phyloP scores from a whole-genome alignment of 805 yeast species.

The Metschnikowia proteae region DNA sequence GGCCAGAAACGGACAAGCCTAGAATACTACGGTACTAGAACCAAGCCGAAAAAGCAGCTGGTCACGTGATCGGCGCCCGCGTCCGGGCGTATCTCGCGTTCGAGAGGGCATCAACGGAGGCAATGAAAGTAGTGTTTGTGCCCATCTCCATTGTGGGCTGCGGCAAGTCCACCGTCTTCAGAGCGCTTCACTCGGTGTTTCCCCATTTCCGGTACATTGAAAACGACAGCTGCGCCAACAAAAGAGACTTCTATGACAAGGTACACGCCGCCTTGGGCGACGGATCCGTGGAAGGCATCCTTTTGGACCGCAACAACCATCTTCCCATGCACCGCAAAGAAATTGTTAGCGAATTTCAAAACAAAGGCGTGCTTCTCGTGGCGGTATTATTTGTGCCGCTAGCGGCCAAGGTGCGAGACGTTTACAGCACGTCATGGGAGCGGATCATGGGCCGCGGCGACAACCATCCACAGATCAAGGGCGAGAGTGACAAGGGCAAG shows the following conservation, averaged over 20 bases:
- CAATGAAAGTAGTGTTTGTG: slow-evolving; percentile 55
- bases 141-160: slow-evolving; percentile 92
- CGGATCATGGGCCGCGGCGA: slow-evolving; percentile 75
- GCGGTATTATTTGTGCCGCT: slow-evolving; percentile 62
- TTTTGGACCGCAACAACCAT: slow-evolving; percentile 84
- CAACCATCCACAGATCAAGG: slow-evolving; percentile 80
- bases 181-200: slow-evolving; percentile 52
- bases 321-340: slow-evolving; percentile 64
- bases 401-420: slow-evolving; percentile 22
- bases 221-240: slow-evolving; percentile 67
- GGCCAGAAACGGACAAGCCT: too few relatives aligned
- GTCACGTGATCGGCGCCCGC: background rate
- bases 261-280: slow-evolving; percentile 35
- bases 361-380: slow-evolving; percentile 48
- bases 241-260: slow-evolving; percentile 45
- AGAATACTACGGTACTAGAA: background rate
- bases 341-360: slow-evolving; percentile 50
- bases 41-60: background rate
- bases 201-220: slow-evolving; percentile 69
- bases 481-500: slow-evolving; percentile 42
- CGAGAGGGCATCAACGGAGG: background rate
- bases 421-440: slow-evolving; percentile 51
- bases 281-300: slow-evolving; percentile 43
- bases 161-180: slow-evolving; percentile 84
- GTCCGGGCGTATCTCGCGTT: too few relatives aligned